These are phyloP conservation scores for Aegilops bicornis DNA, from an alignment of 176 grass and related monocot species.

Conservation along the genomic window DNA sequence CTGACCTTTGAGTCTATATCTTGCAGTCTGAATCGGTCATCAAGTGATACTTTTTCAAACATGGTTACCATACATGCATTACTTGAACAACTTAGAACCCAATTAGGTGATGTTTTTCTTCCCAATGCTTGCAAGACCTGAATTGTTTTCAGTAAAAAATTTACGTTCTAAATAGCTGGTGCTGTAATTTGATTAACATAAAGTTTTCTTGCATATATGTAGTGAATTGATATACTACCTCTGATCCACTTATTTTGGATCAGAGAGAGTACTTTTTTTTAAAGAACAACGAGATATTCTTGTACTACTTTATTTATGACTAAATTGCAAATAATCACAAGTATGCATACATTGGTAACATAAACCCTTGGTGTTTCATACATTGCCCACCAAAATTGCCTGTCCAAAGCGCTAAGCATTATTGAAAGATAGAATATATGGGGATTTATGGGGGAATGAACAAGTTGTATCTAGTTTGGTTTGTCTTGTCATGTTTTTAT, in stretches of 20 bases:
- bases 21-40: no score
- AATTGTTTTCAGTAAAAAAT: background rate
- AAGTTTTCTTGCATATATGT: background rate
- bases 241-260: no score
- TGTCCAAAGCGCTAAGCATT: background rate
- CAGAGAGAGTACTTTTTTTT: background rate
- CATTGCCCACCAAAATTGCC: background rate
- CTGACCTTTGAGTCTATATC: no score
- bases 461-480: background rate
- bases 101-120: background rate
- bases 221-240: background rate
- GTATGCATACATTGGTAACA: background rate
- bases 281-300: background rate
- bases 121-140: background rate
- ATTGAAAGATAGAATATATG: background rate
- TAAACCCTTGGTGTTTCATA: background rate
- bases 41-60: background rate
- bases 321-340: background rate
- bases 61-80: background rate
- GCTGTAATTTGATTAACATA: background rate
- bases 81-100: background rate
- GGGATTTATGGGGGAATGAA: background rate
- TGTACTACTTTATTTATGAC: background rate
- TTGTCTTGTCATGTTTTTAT: background rate
- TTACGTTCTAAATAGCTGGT: background rate